phyloP scores from a whole-genome alignment of 2,329 filamentous ascomycete genomes.

The Uncinocarpus reesii region DNA sequence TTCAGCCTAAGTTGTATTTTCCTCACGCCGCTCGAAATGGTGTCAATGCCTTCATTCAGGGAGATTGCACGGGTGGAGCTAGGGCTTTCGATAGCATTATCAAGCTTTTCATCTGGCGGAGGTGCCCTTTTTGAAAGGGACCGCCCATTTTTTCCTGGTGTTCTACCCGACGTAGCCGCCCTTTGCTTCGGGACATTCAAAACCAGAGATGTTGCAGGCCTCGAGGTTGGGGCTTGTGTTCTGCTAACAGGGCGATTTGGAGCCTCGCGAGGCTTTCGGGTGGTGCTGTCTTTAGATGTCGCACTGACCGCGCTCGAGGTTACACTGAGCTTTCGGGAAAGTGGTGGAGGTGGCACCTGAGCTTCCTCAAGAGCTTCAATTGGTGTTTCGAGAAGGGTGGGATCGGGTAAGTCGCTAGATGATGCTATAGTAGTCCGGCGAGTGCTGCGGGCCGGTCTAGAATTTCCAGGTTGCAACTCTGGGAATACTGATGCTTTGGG shows the following conservation, averaged over 20 bases:
- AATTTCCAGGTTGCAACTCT: slow-evolving; percentile 45
- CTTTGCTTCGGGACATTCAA: slow-evolving; percentile 2
- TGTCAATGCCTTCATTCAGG: slow-evolving; percentile 26
- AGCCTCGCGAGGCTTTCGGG: slow-evolving; percentile 1
- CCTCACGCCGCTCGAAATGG: slow-evolving; percentile 44
- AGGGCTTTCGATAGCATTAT: not conserved
- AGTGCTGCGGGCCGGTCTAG: slow-evolving; percentile 31
- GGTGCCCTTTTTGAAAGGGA: not conserved
- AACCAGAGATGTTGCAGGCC: not conserved
- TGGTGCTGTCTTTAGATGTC: slow-evolving; percentile 16
- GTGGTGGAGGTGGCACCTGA: slow-evolving; percentile 8
- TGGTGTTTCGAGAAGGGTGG: slow-evolving; percentile 15
- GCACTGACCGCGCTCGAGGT: slow-evolving; percentile 20
- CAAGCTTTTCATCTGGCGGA: not conserved
- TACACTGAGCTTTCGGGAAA: slow-evolving; percentile 25
- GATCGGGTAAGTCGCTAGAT: slow-evolving; percentile 37
- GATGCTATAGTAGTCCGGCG: slow-evolving; percentile 55
- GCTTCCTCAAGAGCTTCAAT: slow-evolving; percentile 8
- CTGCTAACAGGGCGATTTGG: slow-evolving; percentile 5
- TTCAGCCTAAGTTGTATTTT: slow-evolving; percentile 48
- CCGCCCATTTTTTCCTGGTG: not conserved
- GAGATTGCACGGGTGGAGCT: not conserved
- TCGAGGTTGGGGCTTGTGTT: not conserved
- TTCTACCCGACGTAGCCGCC: not conserved
- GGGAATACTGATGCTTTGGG: slow-evolving; percentile 38